phyloP scores from a whole-genome alignment of 176 grass and related monocot species.

The Raddia guianensis region DNA sequence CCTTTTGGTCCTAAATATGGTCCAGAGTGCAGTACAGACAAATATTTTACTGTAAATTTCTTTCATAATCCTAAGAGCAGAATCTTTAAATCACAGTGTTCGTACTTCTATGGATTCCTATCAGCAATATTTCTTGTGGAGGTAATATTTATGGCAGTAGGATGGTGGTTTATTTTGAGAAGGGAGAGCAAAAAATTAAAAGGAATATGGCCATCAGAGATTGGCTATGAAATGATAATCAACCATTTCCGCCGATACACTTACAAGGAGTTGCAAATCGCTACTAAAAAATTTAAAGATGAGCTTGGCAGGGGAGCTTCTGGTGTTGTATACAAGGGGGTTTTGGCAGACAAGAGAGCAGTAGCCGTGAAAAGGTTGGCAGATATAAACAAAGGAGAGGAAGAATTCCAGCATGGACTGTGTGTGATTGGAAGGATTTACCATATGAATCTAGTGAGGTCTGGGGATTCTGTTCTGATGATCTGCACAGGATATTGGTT shows the following conservation, averaged over 20 bases:
- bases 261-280: conserved; percentile 40
- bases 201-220: conserved; percentile 51
- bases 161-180: conserved; percentile 47
- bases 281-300: conserved; percentile 42
- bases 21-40: neutral
- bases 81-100: neutral
- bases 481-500: conserved; percentile 39
- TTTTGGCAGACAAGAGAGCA: conserved; percentile 36
- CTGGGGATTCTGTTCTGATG: conserved; percentile 53
- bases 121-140: conserved; percentile 49
- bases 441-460: conserved; percentile 53
- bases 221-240: conserved; percentile 44
- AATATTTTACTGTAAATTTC: neutral
- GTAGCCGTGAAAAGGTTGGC: conserved; percentile 39
- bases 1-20: conserved; percentile 32
- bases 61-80: neutral
- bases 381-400: conserved; percentile 31
- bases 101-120: conserved; percentile 47
- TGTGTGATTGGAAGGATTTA: conserved; percentile 46
- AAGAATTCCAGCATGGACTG: conserved; percentile 48
- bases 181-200: conserved; percentile 17
- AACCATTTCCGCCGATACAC: conserved; percentile 48
- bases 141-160: conserved; percentile 29
- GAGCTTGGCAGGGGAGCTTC: conserved; percentile 43
- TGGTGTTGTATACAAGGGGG: conserved; percentile 38